Base-by-base conservation (phyloP, 345 rosid genomes). In the Syzygium aqueum region DNA sequence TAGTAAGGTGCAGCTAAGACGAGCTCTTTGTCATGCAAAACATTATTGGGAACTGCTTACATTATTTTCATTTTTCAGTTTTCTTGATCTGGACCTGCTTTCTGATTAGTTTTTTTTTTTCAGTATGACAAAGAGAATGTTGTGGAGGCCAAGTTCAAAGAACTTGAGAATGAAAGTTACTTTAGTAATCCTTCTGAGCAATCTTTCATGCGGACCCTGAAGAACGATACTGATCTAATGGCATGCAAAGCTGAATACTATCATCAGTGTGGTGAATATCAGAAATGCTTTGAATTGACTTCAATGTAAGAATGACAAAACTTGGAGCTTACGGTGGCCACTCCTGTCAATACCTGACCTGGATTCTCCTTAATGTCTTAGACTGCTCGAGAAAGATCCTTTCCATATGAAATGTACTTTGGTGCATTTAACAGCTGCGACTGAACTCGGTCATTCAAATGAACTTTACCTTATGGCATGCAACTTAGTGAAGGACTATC, bases 221-320 rank as follows among this genome's bases (percentile, higher is more conserved):
- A 92, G 91, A 93, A 92, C 86, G 95, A 95, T 89, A 92, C 95
- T 86, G 99, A 96, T 94, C 94, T 96, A 86, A 91, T 96, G 93
- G 94, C 97, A 83, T 95, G 99, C 91, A 95, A 97, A 94, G 99
- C 99, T 88, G 99, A 96, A 90, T 97, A 95, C 93, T 95, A 95
- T 90, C 97, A 95, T 93, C 99, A 97, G 87, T 93, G 95, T 90
- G 98, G 99, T 88, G 97, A 97, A 94, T 95, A 95, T 90, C 94
- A 97, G 88, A 96, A 96, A 90, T 96, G 99, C 89, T 97, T 96
- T 85, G 99, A 95, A 85, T 91, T 97, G 87, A 96, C 99, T 85
- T 91, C 98, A 73, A 83, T 85, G 99, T 97, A 93, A 93, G 99
- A 92, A 85, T 73, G 49, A 73, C 82, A 49, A 37, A 73, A 73